These are phyloP conservation scores for Carex parvula DNA, from an alignment of 176 grass and related monocot genomes.

Conservation along the genomic window DNA sequence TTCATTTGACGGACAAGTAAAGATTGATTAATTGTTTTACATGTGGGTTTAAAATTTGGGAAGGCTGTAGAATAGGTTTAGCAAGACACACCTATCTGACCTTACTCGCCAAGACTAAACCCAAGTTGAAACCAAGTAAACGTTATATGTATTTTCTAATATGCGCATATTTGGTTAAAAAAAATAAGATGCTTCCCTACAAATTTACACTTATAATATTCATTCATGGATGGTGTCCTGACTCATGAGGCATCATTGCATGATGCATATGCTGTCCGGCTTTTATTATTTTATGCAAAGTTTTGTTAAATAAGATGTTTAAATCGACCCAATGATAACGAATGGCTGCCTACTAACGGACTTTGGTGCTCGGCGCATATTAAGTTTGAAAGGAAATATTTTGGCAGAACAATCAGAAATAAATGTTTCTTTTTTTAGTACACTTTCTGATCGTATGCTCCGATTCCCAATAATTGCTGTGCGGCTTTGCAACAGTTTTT, in stretches of 20 bases:
- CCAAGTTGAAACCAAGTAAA: conserved; percentile 1
- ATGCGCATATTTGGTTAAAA: neutral
- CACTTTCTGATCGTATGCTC: neutral
- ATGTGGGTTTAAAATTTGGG: neutral
- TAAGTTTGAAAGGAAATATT: neutral
- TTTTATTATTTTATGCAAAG: neutral
- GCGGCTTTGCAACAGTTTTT: neutral
- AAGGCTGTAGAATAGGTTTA: neutral
- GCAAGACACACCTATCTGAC: neutral
- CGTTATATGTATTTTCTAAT: neutral
- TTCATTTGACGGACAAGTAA: neutral
- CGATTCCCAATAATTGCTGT: neutral
- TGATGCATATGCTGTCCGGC: neutral
- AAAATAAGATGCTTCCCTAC: neutral
- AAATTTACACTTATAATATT: neutral
- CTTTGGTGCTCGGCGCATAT: neutral
- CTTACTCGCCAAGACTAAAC: neutral
- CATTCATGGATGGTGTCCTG: neutral
- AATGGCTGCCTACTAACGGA: neutral
- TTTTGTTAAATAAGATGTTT: neutral
- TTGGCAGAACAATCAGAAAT: neutral
- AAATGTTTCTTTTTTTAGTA: neutral
- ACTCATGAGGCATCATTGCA: conserved; percentile 4
- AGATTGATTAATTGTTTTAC: conserved; percentile 1
- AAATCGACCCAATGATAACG: neutral